Base-by-base conservation (phyloP, 371 early-diverging fungal genomes). In the Capillidium heterosporum region DNA sequence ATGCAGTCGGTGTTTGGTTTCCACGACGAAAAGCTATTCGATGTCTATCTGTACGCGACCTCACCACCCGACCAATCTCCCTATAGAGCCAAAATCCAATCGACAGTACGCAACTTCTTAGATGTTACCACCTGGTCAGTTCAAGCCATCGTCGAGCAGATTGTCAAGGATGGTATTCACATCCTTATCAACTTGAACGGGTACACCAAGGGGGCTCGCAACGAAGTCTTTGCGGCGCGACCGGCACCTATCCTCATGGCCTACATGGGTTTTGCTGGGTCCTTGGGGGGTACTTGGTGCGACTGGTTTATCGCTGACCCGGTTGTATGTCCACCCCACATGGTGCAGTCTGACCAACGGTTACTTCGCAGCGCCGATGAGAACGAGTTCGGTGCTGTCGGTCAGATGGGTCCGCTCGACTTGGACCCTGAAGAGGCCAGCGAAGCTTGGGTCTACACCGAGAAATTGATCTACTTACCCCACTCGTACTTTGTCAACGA, bases 1-100 rank as follows among this genome's bases (percentile, higher is more conserved):
- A 90, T 91, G 91, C 90, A 89, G 68, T 87, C 87, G 0, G 89
- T 91, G 13, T 94, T 91, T 76, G 90, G 87, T 0, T 72, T 91
- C 69, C 94, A 94, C 64, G 80, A 89, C 63, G 73, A 74, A 26
- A 41, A 48, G 8, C 69, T 71, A 4, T 89, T 80, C 61, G 72
- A 75, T 13, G 76, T 91, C 5, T 81, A 69, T 60, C 85, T 89
- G 60, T 94, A 91, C 60, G 82, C 91, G 0, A 84, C 89, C 0
- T 83, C 88, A 1, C 74, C 83, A 0, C 69, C 79, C 17, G 93
- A 93, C 63, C 67, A 74, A 27, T 83, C 86, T 0, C 77, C 77
- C 32, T 90, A 89, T 63, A 78, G 94, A 1, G 72, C 66, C 35
- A 89, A 87, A 66, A 89, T 94, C 59, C 84, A 86, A 69, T 39